Percentiles rank a stretch among this genome's conserved stretches.
phyloP scores from a whole-genome alignment of 352 stramenopile genomes.

The Globisporangium canariense region DNA sequence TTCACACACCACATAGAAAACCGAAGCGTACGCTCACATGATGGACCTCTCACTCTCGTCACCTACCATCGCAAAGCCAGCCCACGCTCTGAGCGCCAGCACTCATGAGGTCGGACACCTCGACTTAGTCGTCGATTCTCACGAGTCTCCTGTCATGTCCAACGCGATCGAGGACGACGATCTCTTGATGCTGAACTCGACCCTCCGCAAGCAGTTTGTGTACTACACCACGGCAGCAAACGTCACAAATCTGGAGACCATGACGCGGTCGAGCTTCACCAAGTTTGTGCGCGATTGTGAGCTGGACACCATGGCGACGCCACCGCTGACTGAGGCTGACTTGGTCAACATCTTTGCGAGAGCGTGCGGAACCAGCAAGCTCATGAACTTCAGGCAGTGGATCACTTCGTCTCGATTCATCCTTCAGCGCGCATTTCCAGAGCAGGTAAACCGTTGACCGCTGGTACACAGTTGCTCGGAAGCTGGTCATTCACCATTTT shows the following conservation, averaged over 20 bases:
- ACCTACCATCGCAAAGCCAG: slow-evolving; percentile 6
- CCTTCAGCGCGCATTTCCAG: slow-evolving; percentile 28
- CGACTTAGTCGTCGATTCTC: background rate
- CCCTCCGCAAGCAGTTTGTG: slow-evolving; percentile 59
- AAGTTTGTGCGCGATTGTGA: slow-evolving; percentile 65
- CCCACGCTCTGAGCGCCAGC: background rate
- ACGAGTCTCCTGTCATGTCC: background rate
- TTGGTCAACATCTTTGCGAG: slow-evolving; percentile 49
- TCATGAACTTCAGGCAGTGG: slow-evolving; percentile 55
- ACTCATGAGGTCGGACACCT: background rate
- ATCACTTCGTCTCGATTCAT: slow-evolving; percentile 45
- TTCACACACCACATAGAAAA: slow-evolving; percentile 21
- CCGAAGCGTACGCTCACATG: slow-evolving; percentile 32
- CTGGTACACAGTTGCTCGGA: background rate
- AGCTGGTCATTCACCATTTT: background rate
- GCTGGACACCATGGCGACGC: slow-evolving; percentile 31
- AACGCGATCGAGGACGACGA: slow-evolving; percentile 2
- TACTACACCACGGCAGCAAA: slow-evolving; percentile 64
- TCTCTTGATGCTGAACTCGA: slow-evolving; percentile 44
- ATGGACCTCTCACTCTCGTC: slow-evolving; percentile 34
- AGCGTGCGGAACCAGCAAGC: slow-evolving; percentile 26
- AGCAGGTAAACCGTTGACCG: slow-evolving; percentile 18
- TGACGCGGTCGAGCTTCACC: slow-evolving; percentile 55
- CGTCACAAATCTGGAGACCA: slow-evolving; percentile 61
- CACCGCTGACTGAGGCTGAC: slow-evolving; percentile 48